phyloP scores from a whole-genome alignment of 352 stramenopile species.

The Globisporangium polare region DNA sequence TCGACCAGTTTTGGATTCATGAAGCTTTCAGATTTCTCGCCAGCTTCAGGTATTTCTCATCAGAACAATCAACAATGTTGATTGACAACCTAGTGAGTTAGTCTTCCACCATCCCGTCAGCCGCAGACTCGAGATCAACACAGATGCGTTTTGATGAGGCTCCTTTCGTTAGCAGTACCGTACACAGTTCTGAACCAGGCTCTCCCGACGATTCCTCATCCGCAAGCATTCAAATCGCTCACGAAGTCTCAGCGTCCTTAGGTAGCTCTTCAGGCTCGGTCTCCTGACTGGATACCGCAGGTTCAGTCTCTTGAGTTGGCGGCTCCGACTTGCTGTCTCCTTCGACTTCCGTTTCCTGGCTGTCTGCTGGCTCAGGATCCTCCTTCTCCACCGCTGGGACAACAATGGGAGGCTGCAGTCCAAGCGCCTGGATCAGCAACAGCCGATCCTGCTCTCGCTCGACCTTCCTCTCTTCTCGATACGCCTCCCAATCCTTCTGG shows the following conservation, averaged over 20 bases:
- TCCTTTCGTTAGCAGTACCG: too few relatives aligned
- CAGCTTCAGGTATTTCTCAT: too few relatives aligned
- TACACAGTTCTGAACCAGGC: too few relatives aligned
- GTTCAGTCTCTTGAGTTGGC: neutral
- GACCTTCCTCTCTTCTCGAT: neutral
- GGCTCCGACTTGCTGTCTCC: neutral
- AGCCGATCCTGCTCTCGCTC: constrained; percentile 3
- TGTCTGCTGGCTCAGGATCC: neutral
- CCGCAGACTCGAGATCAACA: too few relatives aligned
- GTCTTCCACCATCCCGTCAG: too few relatives aligned
- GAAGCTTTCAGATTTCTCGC: too few relatives aligned
- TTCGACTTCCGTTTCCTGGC: neutral
- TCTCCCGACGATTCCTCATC: too few relatives aligned
- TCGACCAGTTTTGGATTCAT: too few relatives aligned
- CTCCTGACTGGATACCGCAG: neutral
- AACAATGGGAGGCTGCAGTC: neutral
- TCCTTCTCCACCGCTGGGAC: neutral
- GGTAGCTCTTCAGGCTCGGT: neutral
- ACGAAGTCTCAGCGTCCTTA: neutral
- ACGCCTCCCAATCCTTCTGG: neutral
- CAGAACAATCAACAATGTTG: too few relatives aligned
- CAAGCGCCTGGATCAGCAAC: neutral
- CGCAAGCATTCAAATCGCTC: neutral
- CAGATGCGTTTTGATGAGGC: too few relatives aligned
- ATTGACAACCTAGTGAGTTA: too few relatives aligned